Evolutionary conservation across 768 basidiomycete species (phyloP).

Genomic region (Suillus brevipes): DNA sequence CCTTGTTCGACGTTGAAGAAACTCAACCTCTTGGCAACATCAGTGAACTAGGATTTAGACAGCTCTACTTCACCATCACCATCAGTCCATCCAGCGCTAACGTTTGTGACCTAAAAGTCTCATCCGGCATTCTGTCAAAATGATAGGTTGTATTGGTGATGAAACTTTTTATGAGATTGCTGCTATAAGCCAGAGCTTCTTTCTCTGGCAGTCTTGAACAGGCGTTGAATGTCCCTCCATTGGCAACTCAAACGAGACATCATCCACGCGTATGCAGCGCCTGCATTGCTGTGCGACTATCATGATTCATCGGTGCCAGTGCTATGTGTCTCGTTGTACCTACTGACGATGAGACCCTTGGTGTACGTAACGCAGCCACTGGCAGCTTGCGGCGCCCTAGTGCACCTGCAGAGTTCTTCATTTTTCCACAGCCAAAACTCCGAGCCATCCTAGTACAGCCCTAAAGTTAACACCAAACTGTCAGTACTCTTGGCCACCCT

Average conservation of each 20-base stretch:
- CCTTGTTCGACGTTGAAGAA: too few species aligned
- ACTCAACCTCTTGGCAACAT: not conserved
- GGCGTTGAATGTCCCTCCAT: constrained; percentile 86
- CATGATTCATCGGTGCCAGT: constrained; percentile 45
- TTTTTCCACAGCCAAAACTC: not conserved
- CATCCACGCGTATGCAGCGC: constrained; percentile 66
- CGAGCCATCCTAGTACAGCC: not conserved
- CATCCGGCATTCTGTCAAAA: constrained; percentile 88
- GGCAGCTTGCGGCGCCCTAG: not conserved
- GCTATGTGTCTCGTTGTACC: constrained; percentile 78
- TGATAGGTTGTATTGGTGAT: constrained; percentile 87
- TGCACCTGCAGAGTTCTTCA: not conserved
- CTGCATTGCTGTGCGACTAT: constrained; percentile 76
- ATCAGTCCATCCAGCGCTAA: not conserved
- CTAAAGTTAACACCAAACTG: not conserved
- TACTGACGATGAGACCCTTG: constrained; percentile 72
- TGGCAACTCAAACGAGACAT: constrained; percentile 74
- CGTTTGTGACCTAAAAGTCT: constrained; percentile 50
- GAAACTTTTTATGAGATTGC: constrained; percentile 90
- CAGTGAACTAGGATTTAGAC: not conserved
- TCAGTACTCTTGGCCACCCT: not conserved
- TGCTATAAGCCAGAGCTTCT: constrained; percentile 26
- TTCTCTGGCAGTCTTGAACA: constrained; percentile 28
- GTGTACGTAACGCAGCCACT: constrained; percentile 31
- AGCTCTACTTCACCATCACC: not conserved